These are phyloP conservation scores for Epichloe sylvatica DNA, from an alignment of 2,329 filamentous ascomycete genomes.

Conservation along the genomic window DNA sequence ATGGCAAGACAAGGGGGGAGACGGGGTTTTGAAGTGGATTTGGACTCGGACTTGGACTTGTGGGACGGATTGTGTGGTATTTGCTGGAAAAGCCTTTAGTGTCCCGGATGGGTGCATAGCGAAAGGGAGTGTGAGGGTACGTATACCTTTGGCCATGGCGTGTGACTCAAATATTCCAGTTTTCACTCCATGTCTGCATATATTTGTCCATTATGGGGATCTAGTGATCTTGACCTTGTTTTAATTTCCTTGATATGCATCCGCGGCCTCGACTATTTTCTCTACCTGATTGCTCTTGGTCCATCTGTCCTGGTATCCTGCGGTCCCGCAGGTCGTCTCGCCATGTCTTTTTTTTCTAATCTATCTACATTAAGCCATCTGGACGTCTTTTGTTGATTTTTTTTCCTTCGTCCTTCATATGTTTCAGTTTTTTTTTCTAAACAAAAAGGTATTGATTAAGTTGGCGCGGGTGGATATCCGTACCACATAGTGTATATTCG, in stretches of 20 bases:
- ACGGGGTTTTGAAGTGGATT: constrained; percentile 3
- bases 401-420: neutral
- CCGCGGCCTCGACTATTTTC: neutral
- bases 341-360: neutral
- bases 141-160: constrained; percentile 22
- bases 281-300: neutral
- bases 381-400: neutral
- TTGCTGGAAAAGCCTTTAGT: constrained; percentile 30
- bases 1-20: neutral
- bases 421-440: neutral
- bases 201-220: constrained; percentile 1
- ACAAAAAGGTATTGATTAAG: neutral
- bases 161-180: constrained; percentile 19
- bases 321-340: neutral
- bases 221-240: neutral
- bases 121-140: constrained; percentile 28
- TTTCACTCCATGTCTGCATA: constrained; percentile 14
- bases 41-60: constrained; percentile 10
- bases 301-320: neutral
- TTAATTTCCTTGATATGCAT: neutral
- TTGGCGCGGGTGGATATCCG: neutral
- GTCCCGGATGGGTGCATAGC: constrained; percentile 29
- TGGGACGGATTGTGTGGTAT: constrained; percentile 14
- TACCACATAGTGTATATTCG: neutral
- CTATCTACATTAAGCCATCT: neutral